Evolutionary conservation across 1,139 yeast species (phyloP).

Genomic region (Saccharomyces hybrid): DNA sequence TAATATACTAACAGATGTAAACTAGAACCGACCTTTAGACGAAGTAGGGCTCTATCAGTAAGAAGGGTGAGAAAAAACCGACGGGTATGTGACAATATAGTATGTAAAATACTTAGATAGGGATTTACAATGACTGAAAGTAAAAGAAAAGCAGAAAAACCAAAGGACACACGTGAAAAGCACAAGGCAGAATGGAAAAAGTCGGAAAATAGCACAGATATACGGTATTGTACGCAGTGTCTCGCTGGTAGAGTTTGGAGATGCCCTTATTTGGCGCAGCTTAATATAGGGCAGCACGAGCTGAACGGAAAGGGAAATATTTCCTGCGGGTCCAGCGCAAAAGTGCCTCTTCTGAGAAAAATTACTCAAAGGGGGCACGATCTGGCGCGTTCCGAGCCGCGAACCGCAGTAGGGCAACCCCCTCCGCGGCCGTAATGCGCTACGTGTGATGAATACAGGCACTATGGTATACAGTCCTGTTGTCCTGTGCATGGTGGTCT

Average conservation of each 20-base stretch:
- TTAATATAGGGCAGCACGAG: neutral
- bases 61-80: neutral
- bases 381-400: constrained; percentile 33
- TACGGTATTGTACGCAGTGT: neutral
- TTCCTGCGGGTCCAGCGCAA: neutral
- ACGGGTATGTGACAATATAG: neutral
- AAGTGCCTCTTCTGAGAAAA: neutral
- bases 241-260: neutral
- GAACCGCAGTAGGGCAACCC: neutral
- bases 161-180: neutral
- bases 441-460: neutral
- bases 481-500: neutral
- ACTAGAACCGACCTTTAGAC: neutral
- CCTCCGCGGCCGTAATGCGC: neutral
- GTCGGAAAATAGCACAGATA: neutral
- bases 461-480: neutral
- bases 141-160: neutral
- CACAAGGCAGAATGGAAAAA: neutral
- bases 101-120: neutral
- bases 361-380: neutral
- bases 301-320: neutral
- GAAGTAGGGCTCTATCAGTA: neutral
- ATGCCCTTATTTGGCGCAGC: neutral
- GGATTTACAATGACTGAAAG: neutral
- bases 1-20: neutral